A percentile compares a stretch with the other conserved stretches of the same genome.
phyloP scores from a whole-genome alignment of 495 filamentous ascomycete genomes.

The Penicillium pulvis region DNA sequence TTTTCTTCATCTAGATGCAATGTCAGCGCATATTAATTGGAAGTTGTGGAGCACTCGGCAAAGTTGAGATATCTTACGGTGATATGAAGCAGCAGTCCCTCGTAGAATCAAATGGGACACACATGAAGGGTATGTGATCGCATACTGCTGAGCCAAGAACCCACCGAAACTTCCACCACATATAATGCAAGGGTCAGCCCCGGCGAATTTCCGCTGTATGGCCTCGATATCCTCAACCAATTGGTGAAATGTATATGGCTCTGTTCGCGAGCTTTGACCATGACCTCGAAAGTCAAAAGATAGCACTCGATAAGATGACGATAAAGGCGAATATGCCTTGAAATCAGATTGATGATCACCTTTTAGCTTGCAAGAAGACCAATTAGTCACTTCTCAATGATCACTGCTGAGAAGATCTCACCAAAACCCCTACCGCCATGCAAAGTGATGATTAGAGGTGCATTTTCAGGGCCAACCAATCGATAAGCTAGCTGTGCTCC shows the following conservation, averaged over 20 bases:
- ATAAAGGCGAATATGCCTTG: slow-evolving; percentile 12
- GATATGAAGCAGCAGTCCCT: slow-evolving; percentile 12
- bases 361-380: not conserved
- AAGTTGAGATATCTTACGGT: slow-evolving; percentile 1
- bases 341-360: slow-evolving; percentile 12
- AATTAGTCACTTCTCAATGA: not conserved
- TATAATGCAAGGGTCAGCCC: slow-evolving; percentile 1
- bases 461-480: slow-evolving; percentile 6
- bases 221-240: slow-evolving; percentile 9
- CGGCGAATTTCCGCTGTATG: not conserved
- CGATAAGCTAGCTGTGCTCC: slow-evolving; percentile 7
- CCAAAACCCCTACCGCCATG: slow-evolving; percentile 13
- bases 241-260: slow-evolving; percentile 11
- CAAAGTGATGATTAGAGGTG: slow-evolving; percentile 12
- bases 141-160: slow-evolving; percentile 13
- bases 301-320: slow-evolving; percentile 5
- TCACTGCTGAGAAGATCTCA: not conserved
- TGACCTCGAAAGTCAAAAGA: slow-evolving; percentile 13
- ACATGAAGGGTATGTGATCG: slow-evolving; percentile 8
- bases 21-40: not conserved
- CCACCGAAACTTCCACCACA: slow-evolving; percentile 14
- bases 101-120: slow-evolving; percentile 13
- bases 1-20: not conserved
- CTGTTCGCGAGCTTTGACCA: slow-evolving; percentile 15
- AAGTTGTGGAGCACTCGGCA: too few relatives aligned